Conservation (phyloP, 306 rosid genomes). For the Dryas octopetala region DNA sequence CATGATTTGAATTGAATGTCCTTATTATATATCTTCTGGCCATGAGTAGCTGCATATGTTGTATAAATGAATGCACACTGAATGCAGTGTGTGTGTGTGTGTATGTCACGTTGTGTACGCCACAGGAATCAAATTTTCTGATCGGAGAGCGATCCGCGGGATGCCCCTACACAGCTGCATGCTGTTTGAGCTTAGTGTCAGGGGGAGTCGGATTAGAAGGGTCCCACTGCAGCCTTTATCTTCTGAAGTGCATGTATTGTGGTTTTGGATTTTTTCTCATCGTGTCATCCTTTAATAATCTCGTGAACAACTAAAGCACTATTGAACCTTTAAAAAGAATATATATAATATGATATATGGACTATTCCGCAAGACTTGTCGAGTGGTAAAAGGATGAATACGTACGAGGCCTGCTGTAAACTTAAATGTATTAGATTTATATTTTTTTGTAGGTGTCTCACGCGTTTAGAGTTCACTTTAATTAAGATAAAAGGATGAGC, state of each 20-base stretch:
- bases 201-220: conserved; percentile 33
- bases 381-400: background rate
- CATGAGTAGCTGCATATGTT: too few species aligned
- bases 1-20: too few species aligned
- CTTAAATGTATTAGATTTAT: too few species aligned
- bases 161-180: conserved; percentile 53
- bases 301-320: background rate
- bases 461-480: too few species aligned
- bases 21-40: too few species aligned
- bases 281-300: background rate
- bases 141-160: conserved; percentile 43
- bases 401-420: too few species aligned
- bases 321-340: background rate
- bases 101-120: background rate
- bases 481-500: too few species aligned
- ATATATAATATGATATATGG: background rate
- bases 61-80: background rate
- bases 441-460: too few species aligned
- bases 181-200: conserved; percentile 42
- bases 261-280: conserved; percentile 10
- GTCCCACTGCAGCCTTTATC: conserved; percentile 31
- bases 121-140: conserved; percentile 14
- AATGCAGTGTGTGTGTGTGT: background rate
- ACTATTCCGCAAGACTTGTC: background rate
- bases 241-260: conserved; percentile 10